Percentiles rank a stretch among this genome's conserved stretches.
Evolutionary conservation across 2,329 filamentous ascomycete species (phyloP).

Genomic region (Arthrobotrys conoides): DNA sequence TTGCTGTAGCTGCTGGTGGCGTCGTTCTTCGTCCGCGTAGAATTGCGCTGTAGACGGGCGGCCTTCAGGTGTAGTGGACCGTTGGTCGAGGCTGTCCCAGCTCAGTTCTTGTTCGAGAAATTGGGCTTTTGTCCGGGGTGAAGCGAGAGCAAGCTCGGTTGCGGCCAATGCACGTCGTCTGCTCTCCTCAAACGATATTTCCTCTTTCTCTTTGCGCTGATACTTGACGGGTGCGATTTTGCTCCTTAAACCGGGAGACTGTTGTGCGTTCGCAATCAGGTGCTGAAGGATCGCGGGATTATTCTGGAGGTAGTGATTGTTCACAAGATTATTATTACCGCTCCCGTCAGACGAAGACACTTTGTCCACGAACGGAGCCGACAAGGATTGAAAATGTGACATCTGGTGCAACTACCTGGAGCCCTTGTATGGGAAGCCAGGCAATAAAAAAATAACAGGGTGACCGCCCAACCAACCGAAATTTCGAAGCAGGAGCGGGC

Average conservation of each 20-base stretch:
- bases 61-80: constrained; percentile 35
- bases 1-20: constrained; percentile 13
- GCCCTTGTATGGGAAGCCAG: constrained; percentile 39
- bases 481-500: constrained; percentile 43
- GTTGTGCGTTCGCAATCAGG: constrained; percentile 44
- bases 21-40: constrained; percentile 40
- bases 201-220: constrained; percentile 59
- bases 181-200: constrained; percentile 59
- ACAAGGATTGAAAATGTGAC: constrained; percentile 62
- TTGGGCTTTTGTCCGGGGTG: constrained; percentile 60
- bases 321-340: constrained; percentile 46
- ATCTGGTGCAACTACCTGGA: constrained; percentile 57
- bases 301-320: constrained; percentile 58
- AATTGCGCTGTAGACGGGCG: constrained; percentile 46
- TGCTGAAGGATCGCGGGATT: constrained; percentile 59
- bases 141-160: constrained; percentile 61
- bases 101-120: constrained; percentile 59
- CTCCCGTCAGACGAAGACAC: constrained; percentile 61
- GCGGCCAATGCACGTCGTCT: constrained; percentile 60
- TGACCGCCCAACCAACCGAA: constrained; percentile 37
- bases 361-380: constrained; percentile 61
- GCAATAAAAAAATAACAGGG: constrained; percentile 39
- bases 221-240: constrained; percentile 59
- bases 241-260: constrained; percentile 46
- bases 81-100: constrained; percentile 51